Evolutionary conservation across 495 filamentous ascomycete species (phyloP), one percentile per base, ranked within the genome.

Genomic region (Tuber melanosporum): DNA sequence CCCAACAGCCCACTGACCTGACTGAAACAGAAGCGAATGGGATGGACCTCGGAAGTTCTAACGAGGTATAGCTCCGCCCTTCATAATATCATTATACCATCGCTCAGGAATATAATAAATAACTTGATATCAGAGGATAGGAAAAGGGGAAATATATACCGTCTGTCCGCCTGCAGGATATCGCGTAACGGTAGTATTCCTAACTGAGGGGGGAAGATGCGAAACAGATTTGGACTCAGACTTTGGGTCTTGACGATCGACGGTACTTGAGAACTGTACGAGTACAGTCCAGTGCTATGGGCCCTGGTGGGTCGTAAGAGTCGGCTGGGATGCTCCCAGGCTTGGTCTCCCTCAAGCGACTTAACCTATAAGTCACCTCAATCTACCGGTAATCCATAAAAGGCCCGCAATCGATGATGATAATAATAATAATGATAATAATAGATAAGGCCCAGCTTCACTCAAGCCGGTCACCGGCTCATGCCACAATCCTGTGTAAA

Each of bases 151-250:
- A 26, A 26, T 26, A 57, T 26, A 22, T 41, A 41, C 39, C 39
- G 39, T 41, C 39, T 41, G 39, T 41, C 39, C 32, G 32, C 32
- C 32, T 41, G 39, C 39, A 41, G 39, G 39, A 41, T 1, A 41
- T 41, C 39, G 39, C 39, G 2, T 5, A 41, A 41, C 26, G 57
- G 26, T 26, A 19, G 49, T n/a, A 12, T n/a, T 57, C n/a, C 49
- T 14, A 26, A n/a, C 47, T 52, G 9, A 22, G 49, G 22, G 2
- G 20, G 10, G 49, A 26, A 26, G 22, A 57, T 66, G 6, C 32
- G 32, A 66, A 66, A 66, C 57, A 66, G 57, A 66, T 66, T 66
- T 66, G 5, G 57, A 66, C 57, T 66, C 57, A 66, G 57, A 66
- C 57, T 66, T 66, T 66, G 57, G 3, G 32, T 3, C 5, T 36